phyloP scores from a whole-genome alignment of 75 land plant genomes.

The Pinus tabuliformis region DNA sequence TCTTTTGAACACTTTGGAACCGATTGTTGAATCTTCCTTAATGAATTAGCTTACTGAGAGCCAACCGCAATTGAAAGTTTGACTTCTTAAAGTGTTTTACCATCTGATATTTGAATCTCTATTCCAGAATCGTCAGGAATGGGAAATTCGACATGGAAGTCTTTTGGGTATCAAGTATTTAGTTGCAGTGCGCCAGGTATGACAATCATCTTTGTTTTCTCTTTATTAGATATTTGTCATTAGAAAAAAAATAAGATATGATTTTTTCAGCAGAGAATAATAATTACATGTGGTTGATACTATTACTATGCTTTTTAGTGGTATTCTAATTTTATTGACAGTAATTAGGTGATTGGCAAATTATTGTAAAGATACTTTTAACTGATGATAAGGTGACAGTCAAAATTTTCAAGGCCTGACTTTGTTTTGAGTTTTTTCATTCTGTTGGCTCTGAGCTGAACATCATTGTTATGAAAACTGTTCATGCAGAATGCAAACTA shows the following conservation, averaged over 20 bases:
- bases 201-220: background rate
- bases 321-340: background rate
- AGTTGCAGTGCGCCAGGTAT: constrained; percentile 95
- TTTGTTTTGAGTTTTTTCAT: background rate
- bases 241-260: background rate
- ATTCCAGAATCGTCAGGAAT: constrained; percentile 87
- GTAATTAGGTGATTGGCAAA: background rate
- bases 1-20: background rate
- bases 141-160: constrained; percentile 99
- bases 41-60: background rate
- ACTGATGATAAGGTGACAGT: background rate
- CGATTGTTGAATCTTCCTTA: background rate
- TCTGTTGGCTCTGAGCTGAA: background rate
- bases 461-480: background rate
- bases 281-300: background rate
- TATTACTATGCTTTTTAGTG: background rate
- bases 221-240: background rate
- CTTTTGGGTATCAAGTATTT: constrained; percentile 94
- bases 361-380: background rate
- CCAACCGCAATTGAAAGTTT: background rate
- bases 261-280: background rate
- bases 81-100: constrained; percentile 6
- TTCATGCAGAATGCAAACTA: background rate
- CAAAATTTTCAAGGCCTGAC: background rate
- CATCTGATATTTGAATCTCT: constrained; percentile 11